phyloP scores from a whole-genome alignment of 1,284 basidiomycete genomes.

The Schizophyllum amplum region DNA sequence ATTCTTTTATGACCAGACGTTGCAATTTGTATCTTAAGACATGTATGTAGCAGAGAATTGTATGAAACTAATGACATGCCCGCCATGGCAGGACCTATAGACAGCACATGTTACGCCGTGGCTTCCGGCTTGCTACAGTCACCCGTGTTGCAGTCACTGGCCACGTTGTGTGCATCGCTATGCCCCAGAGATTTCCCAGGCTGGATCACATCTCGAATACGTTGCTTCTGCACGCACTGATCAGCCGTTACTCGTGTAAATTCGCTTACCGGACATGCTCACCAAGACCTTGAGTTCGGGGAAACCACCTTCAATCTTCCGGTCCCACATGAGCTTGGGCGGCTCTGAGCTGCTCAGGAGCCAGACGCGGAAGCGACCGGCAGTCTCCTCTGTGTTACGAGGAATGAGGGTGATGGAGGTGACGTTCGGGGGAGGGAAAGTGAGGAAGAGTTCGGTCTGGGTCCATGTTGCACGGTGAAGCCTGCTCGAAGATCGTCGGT shows the following conservation, averaged over 20 bases:
- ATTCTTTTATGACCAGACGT: too few species aligned
- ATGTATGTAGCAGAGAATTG: too few species aligned
- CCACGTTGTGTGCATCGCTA: conserved; percentile 42
- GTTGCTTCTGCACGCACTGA: conserved; percentile 60
- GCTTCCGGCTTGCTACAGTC: background rate
- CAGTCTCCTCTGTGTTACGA: conserved; percentile 71
- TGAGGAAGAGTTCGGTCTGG: conserved; percentile 83
- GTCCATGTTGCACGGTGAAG: conserved; percentile 83
- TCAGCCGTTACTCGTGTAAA: background rate
- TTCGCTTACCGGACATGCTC: conserved; percentile 19
- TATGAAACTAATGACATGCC: too few species aligned
- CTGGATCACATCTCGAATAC: conserved; percentile 73
- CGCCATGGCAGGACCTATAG: too few species aligned
- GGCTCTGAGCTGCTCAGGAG: conserved; percentile 31
- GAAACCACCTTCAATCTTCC: conserved; percentile 84
- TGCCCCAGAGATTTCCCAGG: conserved; percentile 78
- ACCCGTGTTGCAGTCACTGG: conserved; percentile 24
- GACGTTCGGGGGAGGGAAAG: conserved; percentile 73
- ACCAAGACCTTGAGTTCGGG: conserved; percentile 84
- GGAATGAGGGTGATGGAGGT: conserved; percentile 66
- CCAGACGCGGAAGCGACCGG: conserved; percentile 87
- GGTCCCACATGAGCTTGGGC: conserved; percentile 60
- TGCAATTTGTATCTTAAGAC: too few species aligned
- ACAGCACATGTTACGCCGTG: background rate
- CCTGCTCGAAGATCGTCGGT: conserved; percentile 34